phyloP scores from a whole-genome alignment of 2,329 filamentous ascomycete genomes.

The Colletotrichum lupini region DNA sequence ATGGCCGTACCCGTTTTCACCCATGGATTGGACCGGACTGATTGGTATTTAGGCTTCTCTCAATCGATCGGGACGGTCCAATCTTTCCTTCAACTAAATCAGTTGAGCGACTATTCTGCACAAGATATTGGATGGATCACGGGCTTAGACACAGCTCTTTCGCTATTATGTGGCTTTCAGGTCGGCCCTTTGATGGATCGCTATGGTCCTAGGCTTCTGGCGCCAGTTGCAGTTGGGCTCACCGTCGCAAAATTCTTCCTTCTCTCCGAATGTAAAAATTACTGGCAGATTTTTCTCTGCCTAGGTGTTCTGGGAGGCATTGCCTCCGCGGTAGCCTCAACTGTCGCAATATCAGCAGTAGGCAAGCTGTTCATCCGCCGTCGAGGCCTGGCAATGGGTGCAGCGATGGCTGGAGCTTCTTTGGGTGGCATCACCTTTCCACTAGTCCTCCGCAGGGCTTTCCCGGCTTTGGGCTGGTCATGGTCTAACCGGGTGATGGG shows the following conservation, averaged over 20 bases:
- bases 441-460: slow-evolving; percentile 43
- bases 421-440: slow-evolving; percentile 47
- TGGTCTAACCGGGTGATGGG: slow-evolving; percentile 44
- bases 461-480: slow-evolving; percentile 43
- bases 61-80: not conserved
- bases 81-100: slow-evolving; percentile 53
- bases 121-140: slow-evolving; percentile 61
- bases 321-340: slow-evolving; percentile 49
- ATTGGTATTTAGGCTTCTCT: too few species aligned
- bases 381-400: slow-evolving; percentile 40
- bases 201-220: slow-evolving; percentile 54
- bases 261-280: slow-evolving; percentile 55
- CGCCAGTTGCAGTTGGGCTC: slow-evolving; percentile 47
- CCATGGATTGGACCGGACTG: too few species aligned
- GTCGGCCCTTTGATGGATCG: slow-evolving; percentile 60
- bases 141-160: slow-evolving; percentile 55
- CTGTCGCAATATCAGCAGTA: slow-evolving; percentile 45
- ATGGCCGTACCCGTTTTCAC: too few species aligned
- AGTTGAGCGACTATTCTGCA: slow-evolving; percentile 52
- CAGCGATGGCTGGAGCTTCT: slow-evolving; percentile 38
- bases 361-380: slow-evolving; percentile 42
- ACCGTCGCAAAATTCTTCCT: slow-evolving; percentile 55
- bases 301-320: slow-evolving; percentile 48
- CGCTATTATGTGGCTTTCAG: slow-evolving; percentile 56
- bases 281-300: slow-evolving; percentile 59